Base-by-base conservation (phyloP, 2,329 filamentous ascomycete species). In the Trichoderma citrinoviride region DNA sequence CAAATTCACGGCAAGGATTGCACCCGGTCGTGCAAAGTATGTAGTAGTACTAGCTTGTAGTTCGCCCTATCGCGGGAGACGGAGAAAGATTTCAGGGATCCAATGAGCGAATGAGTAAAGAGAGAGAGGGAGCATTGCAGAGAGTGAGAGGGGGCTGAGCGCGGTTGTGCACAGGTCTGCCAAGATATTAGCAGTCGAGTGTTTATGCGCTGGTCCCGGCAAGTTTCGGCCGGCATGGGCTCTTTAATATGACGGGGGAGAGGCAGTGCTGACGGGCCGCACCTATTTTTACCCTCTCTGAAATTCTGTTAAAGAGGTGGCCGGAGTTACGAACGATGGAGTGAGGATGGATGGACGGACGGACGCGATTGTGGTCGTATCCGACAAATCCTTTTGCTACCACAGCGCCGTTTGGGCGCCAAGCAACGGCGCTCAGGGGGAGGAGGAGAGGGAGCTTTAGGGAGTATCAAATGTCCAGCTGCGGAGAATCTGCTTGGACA, bases 211-310 rank as follows among this genome's bases (percentile, higher is more conserved):
- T 62, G 58, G 58, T 37, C 29, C 49, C 58, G 58, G 57, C 49
- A 53, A 5, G 40, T 53, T 53, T 33, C 41, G 40, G 49, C 58
- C 58, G 46, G 58, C 58, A 62, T 53, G 49, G 58, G 37, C 14
- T 37, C 33, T 14, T 61, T 62, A 44, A 53, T 52, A 52, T 61
- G 23, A 62, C 33, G 37, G 43, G 25, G 58, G 19, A 23, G 58
- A 62, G 58, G 58, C 58, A 53, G 58, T 62, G 58, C 58, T 62
- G 58, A 62, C 58, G 54, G 40, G 58, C 43, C 27, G 33, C 55
- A 46, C 41, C 55, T 47, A 37, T 58, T 57, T 57, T 49, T 49
- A 27, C 15, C 14, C 37, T 14, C 21, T 47, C 12, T 21, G 21
- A 3, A 10, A 6, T 8, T 53, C 37, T 53, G 33, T 40, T 10